A percentile compares a stretch with the other conserved stretches of the same genome.
phyloP scores from a whole-genome alignment of 768 basidiomycete species.

The Boletus vinaceobasis region DNA sequence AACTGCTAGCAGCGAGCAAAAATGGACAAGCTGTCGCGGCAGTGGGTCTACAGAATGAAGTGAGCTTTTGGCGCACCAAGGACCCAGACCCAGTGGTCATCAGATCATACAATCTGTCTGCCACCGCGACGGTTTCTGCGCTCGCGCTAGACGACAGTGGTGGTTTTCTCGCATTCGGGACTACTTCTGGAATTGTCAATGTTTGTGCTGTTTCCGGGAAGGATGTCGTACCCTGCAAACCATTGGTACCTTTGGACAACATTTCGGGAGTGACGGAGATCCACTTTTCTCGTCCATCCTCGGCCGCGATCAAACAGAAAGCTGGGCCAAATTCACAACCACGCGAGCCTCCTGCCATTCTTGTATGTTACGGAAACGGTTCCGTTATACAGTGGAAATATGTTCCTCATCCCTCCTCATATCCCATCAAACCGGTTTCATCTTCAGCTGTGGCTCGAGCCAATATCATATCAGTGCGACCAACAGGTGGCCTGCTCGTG shows the following conservation, averaged over 20 bases:
- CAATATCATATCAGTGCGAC: slow-evolving; percentile 46
- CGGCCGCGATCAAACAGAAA: slow-evolving; percentile 15
- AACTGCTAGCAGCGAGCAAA: slow-evolving; percentile 68
- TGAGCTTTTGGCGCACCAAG: slow-evolving; percentile 63
- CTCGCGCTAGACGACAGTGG: slow-evolving; percentile 63
- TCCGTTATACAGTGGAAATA: slow-evolving; percentile 49
- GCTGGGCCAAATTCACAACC: slow-evolving; percentile 10
- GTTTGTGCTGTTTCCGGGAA: slow-evolving; percentile 55
- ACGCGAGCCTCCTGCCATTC: slow-evolving; percentile 27
- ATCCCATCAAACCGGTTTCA: slow-evolving; percentile 44
- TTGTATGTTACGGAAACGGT: slow-evolving; percentile 61
- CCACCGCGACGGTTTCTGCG: slow-evolving; percentile 51
- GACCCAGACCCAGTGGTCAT: slow-evolving; percentile 41
- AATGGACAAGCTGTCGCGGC: slow-evolving; percentile 66
- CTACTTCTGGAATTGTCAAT: slow-evolving; percentile 59
- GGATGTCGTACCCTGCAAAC: slow-evolving; percentile 36
- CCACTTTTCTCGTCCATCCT: slow-evolving; percentile 36
- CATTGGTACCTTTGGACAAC: slow-evolving; percentile 40
- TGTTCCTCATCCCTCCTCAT: slow-evolving; percentile 23
- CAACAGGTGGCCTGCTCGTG: slow-evolving; percentile 46
- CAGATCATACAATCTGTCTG: slow-evolving; percentile 43
- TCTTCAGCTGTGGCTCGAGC: slow-evolving; percentile 43
- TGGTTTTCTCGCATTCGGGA: slow-evolving; percentile 66
- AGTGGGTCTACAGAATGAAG: slow-evolving; percentile 75
- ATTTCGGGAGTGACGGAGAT: slow-evolving; percentile 53